A percentile compares a stretch with the other conserved stretches of the same genome.
Conservation (phyloP, 768 basidiomycete species). For the Antrodiella citrinella region DNA sequence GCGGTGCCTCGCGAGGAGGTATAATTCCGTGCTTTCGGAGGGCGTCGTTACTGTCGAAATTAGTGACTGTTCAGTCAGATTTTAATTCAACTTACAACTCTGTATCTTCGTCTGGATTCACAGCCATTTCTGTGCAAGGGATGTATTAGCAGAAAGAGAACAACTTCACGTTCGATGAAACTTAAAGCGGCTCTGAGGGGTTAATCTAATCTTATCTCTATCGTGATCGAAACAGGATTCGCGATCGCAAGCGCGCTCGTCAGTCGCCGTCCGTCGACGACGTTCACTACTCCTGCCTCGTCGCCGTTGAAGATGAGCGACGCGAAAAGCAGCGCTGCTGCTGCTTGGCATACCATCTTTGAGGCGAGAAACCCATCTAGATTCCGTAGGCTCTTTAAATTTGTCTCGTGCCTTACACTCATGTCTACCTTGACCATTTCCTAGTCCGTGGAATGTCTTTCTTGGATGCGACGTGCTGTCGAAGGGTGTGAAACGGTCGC, state of each 20-base stretch:
- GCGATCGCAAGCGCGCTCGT: too few relatives aligned
- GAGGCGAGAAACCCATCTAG: neutral
- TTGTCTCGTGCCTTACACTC: neutral
- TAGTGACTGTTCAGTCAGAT: conserved; percentile 4
- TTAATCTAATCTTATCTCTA: too few relatives aligned
- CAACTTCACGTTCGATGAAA: too few relatives aligned
- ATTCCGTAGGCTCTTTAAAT: neutral
- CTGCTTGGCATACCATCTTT: neutral
- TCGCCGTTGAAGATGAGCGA: neutral
- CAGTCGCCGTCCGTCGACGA: too few relatives aligned
- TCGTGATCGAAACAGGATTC: too few relatives aligned
- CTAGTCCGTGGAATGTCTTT: neutral
- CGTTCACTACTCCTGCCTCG: too few relatives aligned
- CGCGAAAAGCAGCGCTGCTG: neutral
- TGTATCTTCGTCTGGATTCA: conserved; percentile 87
- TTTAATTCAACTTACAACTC: conserved; percentile 67
- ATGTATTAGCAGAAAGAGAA: too few relatives aligned
- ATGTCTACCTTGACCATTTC: neutral
- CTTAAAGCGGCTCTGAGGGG: too few relatives aligned
- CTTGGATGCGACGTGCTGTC: neutral
- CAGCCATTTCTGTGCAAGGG: too few relatives aligned
- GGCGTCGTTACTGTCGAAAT: conserved; percentile 73
- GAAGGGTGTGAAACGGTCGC: neutral
- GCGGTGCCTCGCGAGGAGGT: conserved; percentile 61
- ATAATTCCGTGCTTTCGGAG: conserved; percentile 90